Evolutionary conservation across 805 yeast genomes (phyloP).

Genomic region (Wickerhamiella azyma): DNA sequence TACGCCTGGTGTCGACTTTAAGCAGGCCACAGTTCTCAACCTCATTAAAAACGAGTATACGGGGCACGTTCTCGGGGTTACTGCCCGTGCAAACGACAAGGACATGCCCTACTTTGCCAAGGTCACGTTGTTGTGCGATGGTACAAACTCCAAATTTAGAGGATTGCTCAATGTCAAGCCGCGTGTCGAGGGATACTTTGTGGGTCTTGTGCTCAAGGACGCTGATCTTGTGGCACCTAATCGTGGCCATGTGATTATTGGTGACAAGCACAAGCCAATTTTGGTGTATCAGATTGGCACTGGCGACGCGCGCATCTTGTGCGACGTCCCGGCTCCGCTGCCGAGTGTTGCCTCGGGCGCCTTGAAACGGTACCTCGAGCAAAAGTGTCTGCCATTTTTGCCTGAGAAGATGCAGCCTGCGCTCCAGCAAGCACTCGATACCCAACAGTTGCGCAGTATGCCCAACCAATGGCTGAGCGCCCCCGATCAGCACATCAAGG

Average conservation of each 20-base stretch:
- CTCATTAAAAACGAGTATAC: slow-evolving; percentile 41
- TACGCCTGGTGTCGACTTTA: slow-evolving; percentile 61
- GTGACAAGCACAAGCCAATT: slow-evolving; percentile 68
- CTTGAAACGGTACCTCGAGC: slow-evolving; percentile 43
- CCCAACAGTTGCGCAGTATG: slow-evolving; percentile 61
- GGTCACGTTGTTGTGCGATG: slow-evolving; percentile 74
- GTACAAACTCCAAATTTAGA: slow-evolving; percentile 86
- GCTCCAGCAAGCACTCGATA: slow-evolving; percentile 48
- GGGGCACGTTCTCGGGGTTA: slow-evolving; percentile 61
- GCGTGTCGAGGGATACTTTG: slow-evolving; percentile 64
- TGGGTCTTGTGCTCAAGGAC: slow-evolving; percentile 63
- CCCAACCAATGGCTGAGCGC: slow-evolving; percentile 90
- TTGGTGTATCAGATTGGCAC: slow-evolving; percentile 77
- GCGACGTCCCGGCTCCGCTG: slow-evolving; percentile 70
- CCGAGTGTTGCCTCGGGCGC: slow-evolving; percentile 53
- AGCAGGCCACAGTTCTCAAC: slow-evolving; percentile 73
- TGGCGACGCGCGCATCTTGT: slow-evolving; percentile 71
- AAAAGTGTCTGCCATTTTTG: slow-evolving; percentile 49
- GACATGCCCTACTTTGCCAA: slow-evolving; percentile 37
- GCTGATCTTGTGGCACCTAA: slow-evolving; percentile 61
- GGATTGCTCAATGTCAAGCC: slow-evolving; percentile 56
- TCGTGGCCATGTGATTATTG: slow-evolving; percentile 84
- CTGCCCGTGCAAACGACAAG: slow-evolving; percentile 24
- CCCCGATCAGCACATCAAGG: slow-evolving; percentile 48
- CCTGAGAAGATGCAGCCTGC: slow-evolving; percentile 57